phyloP scores from a whole-genome alignment of 352 stramenopile species.

The Aphanomyces astaci region DNA sequence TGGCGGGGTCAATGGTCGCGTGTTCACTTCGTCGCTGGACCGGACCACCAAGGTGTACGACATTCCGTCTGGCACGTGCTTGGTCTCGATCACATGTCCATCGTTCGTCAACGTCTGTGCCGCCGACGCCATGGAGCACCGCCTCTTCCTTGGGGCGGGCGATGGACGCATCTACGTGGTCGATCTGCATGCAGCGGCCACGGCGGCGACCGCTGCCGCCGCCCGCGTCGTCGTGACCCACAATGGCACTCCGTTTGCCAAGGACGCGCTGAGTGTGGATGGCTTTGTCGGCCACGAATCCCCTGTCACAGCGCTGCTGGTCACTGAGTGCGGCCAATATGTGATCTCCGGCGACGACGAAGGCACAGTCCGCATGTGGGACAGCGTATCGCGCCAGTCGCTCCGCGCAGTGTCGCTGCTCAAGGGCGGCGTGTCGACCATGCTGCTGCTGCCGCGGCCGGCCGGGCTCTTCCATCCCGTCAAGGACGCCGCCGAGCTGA shows the following conservation, averaged over 20 bases:
- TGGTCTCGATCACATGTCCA: constrained; percentile 60
- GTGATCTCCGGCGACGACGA: constrained; percentile 54
- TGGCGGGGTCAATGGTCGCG: constrained; percentile 52
- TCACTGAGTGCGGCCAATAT: constrained; percentile 49
- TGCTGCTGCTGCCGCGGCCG: constrained; percentile 43
- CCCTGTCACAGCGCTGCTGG: constrained; percentile 44
- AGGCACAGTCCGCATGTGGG: constrained; percentile 55
- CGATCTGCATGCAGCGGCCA: constrained; percentile 58
- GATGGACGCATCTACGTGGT: constrained; percentile 63
- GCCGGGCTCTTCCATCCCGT: constrained; percentile 55
- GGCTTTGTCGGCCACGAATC: constrained; percentile 62
- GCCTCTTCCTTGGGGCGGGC: constrained; percentile 60
- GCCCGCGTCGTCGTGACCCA: constrained; percentile 37
- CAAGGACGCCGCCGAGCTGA: constrained; percentile 38
- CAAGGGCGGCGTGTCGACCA: constrained; percentile 48
- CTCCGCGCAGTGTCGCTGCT: constrained; percentile 58
- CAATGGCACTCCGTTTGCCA: constrained; percentile 14
- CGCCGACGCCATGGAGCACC: constrained; percentile 53
- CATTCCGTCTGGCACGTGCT: constrained; percentile 40
- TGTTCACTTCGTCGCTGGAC: constrained; percentile 71
- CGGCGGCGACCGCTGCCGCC: constrained; percentile 38
- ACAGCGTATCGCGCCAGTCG: constrained; percentile 54
- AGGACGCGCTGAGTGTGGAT: constrained; percentile 35
- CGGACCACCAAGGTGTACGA: constrained; percentile 74
- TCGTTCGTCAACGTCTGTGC: constrained; percentile 59